These are phyloP conservation scores for Setomelanomma holmii DNA, from an alignment of 2,329 filamentous ascomycete species.

Conservation along the genomic window DNA sequence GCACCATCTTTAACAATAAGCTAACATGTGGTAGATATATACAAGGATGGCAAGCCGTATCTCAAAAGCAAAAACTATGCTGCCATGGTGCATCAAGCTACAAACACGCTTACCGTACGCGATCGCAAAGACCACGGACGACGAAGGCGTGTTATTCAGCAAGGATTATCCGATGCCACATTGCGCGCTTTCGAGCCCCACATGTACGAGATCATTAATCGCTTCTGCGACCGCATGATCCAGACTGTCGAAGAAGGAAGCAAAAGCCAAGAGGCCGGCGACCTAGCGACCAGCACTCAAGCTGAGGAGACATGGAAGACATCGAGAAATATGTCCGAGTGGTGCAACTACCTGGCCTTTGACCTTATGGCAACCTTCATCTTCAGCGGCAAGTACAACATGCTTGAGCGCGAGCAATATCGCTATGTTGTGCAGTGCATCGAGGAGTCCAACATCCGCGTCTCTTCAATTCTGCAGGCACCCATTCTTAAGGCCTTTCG, in stretches of 20 bases:
- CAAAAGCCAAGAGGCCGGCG: too few species aligned
- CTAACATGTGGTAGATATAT: conserved; percentile 5
- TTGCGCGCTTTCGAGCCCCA: conserved; percentile 5
- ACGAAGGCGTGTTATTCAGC: conserved; percentile 11
- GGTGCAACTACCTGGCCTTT: conserved; percentile 38
- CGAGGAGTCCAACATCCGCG: conserved; percentile 45
- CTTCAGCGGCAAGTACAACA: conserved; percentile 41
- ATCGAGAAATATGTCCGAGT: conserved; percentile 49
- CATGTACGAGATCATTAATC: conserved; percentile 2
- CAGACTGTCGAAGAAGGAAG: conserved; percentile 20
- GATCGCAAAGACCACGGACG: conserved; percentile 10
- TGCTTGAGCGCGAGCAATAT: conserved; percentile 39
- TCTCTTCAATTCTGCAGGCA: conserved; percentile 35
- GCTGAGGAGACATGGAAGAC: background rate
- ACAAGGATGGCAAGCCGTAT: conserved; percentile 10
- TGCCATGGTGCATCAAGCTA: conserved; percentile 18
- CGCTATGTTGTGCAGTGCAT: conserved; percentile 46
- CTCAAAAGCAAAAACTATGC: conserved; percentile 15
- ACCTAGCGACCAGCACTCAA: too few species aligned
- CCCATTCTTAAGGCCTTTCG: conserved; percentile 28
- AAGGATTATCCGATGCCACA: conserved; percentile 8
- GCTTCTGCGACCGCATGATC: conserved; percentile 18
- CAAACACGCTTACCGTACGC: conserved; percentile 9
- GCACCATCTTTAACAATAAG: background rate
- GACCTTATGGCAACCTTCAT: conserved; percentile 16